Base-by-base conservation (phyloP, 2,329 filamentous ascomycete species). In the Trichoderma sp. region DNA sequence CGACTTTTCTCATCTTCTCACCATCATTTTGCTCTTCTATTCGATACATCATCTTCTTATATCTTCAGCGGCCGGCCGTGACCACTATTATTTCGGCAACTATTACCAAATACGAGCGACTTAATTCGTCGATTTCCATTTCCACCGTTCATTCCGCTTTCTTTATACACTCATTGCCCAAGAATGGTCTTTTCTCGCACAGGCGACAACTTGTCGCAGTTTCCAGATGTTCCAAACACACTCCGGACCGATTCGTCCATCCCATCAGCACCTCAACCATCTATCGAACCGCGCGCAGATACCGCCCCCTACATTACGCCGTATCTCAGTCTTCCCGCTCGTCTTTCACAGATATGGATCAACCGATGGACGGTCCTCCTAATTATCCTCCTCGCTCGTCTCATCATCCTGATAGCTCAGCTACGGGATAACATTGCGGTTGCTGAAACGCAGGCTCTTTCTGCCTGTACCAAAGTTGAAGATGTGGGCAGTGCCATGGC, bases 311-410 rank as follows among this genome's bases (percentile, higher is more conserved):
- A 88, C 77, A 86, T 91, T 76, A 97, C 94, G 72, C 95, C 96
- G 71, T 98, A 98, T 79, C 91, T 99, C 72, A 94, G 94, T 75
- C 89, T 97, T 77, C 89, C 90, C 76, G 90, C 95, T 75, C 90
- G 94, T 76, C 86, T 98, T 75, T 98, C 96, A 64, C 96, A 99
- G 84, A 87, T 96, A 79, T 97, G 95, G 94, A 90, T 99, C 83
- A 98, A 99, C 84, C 89, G 92, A 80, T 99, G 96, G 96, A 98
- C 96, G 49, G 85, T 98, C 70, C 86, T 99, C 59, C 85, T 98
- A 59, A 80, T 97, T 69, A 89, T 99, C 66, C 90, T 98, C 68
- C 89, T 99, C 64, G 87, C 91, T 71, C 89, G 94, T 68, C 87
- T 95, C 70, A 82, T 99, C 64, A 84, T 98, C 70, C 89, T 94